Conservation (phyloP, 2,329 filamentous ascomycete species). For the Ceratocystis eucalypticola region DNA sequence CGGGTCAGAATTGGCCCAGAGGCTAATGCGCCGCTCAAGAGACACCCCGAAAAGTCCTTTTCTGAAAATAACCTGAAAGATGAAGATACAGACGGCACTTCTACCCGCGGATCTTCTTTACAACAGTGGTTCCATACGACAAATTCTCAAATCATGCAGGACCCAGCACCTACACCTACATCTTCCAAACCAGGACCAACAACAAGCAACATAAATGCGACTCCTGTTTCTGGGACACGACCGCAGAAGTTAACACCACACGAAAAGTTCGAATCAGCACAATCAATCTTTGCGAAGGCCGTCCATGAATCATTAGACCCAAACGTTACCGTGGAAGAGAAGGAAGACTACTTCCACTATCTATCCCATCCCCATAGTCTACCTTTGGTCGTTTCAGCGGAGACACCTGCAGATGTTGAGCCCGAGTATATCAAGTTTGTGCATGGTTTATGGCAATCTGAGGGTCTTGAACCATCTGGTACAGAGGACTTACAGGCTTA, state of each 20-base stretch:
- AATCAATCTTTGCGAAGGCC: constrained; percentile 80
- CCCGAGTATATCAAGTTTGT: constrained; percentile 72
- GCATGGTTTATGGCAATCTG: constrained; percentile 45
- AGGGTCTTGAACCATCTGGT: constrained; percentile 40
- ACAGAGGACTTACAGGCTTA: constrained; percentile 43
- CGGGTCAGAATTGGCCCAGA: constrained; percentile 56
- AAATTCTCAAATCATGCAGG: neutral
- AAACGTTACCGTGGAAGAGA: constrained; percentile 60
- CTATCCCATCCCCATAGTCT: constrained; percentile 80
- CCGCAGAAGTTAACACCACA: constrained; percentile 10
- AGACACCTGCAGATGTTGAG: constrained; percentile 46
- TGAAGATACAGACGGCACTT: constrained; percentile 29
- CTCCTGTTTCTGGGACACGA: constrained; percentile 19
- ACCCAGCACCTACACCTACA: neutral
- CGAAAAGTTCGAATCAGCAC: constrained; percentile 69
- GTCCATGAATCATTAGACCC: constrained; percentile 78
- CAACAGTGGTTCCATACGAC: constrained; percentile 41
- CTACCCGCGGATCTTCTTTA: constrained; percentile 38
- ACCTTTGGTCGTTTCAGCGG: constrained; percentile 62
- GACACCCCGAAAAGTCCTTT: constrained; percentile 50
- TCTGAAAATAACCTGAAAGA: constrained; percentile 43
- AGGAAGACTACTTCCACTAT: constrained; percentile 77
- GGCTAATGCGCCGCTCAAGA: constrained; percentile 20
- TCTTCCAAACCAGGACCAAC: neutral
- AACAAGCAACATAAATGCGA: constrained; percentile 29